Percentiles rank a stretch among this genome's conserved stretches.
These are phyloP conservation scores for Mariannaea sp. DNA, from an alignment of 2,329 filamentous ascomycete genomes.

Conservation along the genomic window DNA sequence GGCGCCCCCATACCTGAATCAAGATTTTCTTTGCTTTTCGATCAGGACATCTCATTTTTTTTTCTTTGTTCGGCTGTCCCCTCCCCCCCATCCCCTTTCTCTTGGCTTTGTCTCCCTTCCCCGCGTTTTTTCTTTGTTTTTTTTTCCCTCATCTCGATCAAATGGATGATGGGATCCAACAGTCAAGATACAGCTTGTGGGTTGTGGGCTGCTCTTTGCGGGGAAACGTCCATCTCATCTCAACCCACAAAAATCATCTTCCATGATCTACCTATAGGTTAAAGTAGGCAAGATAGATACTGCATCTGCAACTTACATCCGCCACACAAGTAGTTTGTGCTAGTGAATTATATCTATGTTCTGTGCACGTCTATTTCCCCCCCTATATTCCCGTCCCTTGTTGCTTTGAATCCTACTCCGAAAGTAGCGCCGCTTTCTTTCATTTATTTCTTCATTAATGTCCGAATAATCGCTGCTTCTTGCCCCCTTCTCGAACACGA, in stretches of 20 bases:
- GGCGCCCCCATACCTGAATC: not conserved
- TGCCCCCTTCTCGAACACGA: too few relatives aligned
- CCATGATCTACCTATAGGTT: too few relatives aligned
- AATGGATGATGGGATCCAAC: conserved; percentile 1
- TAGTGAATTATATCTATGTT: too few relatives aligned
- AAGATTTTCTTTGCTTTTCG: not conserved
- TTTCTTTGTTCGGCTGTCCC: not conserved
- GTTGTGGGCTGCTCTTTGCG: conserved; percentile 5
- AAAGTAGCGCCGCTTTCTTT: too few relatives aligned
- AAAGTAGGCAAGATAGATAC: too few relatives aligned
- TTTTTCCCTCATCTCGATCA: not conserved
- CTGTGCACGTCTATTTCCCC: too few relatives aligned
- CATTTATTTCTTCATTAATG: not conserved
- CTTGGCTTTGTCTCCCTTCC: not conserved
- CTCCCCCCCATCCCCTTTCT: not conserved
- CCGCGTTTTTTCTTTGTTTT: conserved; percentile 13
- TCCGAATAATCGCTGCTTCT: not conserved
- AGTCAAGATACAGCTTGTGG: conserved; percentile 7
- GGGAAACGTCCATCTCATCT: too few relatives aligned
- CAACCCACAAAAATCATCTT: too few relatives aligned
- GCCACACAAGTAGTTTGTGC: too few relatives aligned
- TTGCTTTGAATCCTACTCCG: too few relatives aligned
- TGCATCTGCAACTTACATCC: too few relatives aligned
- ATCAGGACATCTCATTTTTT: not conserved
- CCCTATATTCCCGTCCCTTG: too few relatives aligned